These are phyloP conservation scores for Ceratocystis papillata DNA, from an alignment of 2,329 filamentous ascomycete species.

Conservation along the genomic window DNA sequence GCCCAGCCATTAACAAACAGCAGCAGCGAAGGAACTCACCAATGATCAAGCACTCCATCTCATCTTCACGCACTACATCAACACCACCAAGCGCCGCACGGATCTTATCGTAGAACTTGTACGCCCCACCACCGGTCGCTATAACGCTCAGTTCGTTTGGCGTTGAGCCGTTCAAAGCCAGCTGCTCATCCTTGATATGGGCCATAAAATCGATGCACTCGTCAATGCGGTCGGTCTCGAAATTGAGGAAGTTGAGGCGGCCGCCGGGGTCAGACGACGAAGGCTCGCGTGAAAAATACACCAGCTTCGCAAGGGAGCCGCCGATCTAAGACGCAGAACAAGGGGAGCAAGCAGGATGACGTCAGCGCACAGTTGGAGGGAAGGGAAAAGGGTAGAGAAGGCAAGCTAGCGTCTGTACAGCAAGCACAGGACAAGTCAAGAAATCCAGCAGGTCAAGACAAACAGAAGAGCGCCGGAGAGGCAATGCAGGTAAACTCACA, in stretches of 20 bases:
- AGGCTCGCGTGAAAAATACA: slow-evolving; percentile 89
- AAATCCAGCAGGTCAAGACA: slow-evolving; percentile 20
- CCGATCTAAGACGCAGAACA: slow-evolving; percentile 55
- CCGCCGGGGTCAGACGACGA: slow-evolving; percentile 71
- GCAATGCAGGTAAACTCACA: slow-evolving; percentile 44
- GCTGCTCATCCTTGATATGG: slow-evolving; percentile 71
- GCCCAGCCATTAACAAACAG: neutral
- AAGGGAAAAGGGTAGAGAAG: neutral
- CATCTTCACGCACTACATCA: slow-evolving; percentile 83
- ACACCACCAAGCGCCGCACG: slow-evolving; percentile 64
- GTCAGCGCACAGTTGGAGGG: slow-evolving; percentile 23
- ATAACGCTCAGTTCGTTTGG: slow-evolving; percentile 74
- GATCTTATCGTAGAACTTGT: slow-evolving; percentile 92
- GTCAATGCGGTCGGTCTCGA: slow-evolving; percentile 91
- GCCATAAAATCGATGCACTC: slow-evolving; percentile 88
- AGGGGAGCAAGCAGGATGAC: slow-evolving; percentile 17
- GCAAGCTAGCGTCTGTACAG: neutral
- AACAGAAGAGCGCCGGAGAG: slow-evolving; percentile 1
- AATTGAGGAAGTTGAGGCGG: slow-evolving; percentile 86
- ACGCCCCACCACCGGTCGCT: slow-evolving; percentile 91
- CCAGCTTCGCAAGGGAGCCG: slow-evolving; percentile 87
- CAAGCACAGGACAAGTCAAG: neutral
- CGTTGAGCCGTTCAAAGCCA: slow-evolving; percentile 59
- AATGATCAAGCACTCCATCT: slow-evolving; percentile 97
- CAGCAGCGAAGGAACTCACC: slow-evolving; percentile 40